Evolutionary conservation across 805 yeast genomes (phyloP), one percentile per base, ranked within the genome.

Genomic region (Spathaspora gorwiae): DNA sequence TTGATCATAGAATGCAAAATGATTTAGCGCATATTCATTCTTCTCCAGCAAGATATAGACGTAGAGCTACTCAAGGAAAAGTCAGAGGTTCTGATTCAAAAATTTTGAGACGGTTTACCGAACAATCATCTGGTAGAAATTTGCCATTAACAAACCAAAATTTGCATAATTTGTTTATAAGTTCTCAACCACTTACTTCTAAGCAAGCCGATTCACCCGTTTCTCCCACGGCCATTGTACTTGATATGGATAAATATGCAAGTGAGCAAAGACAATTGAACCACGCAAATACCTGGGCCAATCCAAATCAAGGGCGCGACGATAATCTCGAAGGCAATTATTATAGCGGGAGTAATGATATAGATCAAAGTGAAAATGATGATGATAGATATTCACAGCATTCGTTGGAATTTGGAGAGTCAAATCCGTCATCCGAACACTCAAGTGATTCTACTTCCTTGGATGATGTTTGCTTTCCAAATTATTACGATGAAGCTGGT

Each of bases 401-500:
- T 44, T 60, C 67, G 47, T 56, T 65, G 43, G 74, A 68, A 47
- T 73, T 72, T 53, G 76, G 77, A 11, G 72, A 62, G 12, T 81
- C 87, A n/a, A 81, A 81, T 54, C 88, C 89, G 5, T 70, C 81
- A 3, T 75, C 83, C 19, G 76, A 85, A 40, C 72, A 85, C 47
- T 68, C 79, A 35, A 74, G 83, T 33, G 80, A 78, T 44, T 78
- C 80, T 35, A 83, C 95, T 0, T 87, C 96, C 1, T 66, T 92
- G 47, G 90, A 85, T 59, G 99, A 92, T 64, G 99, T 92, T 26
- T 92, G 97, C 58, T 81, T 89, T 62, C 96, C 96, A 0, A 72
- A 90, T 34, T 90, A 84, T 50, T 79, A 78, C 39, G 62, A 58
- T 19, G 58, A 55, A 31, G 43, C 31, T 29, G 47, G 42, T 32